Evolutionary conservation across 179 eudicot genomes (phyloP).

Genomic region (Camellia oleifera): DNA sequence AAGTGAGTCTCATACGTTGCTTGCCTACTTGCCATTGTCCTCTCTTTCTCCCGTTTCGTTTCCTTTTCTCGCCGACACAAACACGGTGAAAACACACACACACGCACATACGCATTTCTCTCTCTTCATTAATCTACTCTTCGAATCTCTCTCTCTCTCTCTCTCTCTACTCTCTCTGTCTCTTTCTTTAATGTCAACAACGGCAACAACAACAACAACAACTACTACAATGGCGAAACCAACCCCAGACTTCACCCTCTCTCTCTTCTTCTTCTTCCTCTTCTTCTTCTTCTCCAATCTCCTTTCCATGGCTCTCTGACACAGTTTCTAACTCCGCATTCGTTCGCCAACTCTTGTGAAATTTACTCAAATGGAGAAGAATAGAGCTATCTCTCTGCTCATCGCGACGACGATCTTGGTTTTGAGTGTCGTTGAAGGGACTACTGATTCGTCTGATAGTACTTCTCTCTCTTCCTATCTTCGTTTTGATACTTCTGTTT

Average conservation of each 20-base stretch:
- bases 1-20: conserved; percentile 20
- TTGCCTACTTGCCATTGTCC: conserved; percentile 5
- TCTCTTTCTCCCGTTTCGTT: neutral
- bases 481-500: conserved; percentile 2
- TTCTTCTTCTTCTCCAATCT: neutral
- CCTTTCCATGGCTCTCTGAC: neutral
- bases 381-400: conserved; percentile 9
- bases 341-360: neutral
- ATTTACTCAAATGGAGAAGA: conserved; percentile 15
- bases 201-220: neutral
- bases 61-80: conserved; percentile 28
- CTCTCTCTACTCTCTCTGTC: neutral
- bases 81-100: conserved; percentile 7
- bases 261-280: neutral
- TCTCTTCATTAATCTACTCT: conserved; percentile 26
- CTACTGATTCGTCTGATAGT: conserved; percentile 60
- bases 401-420: conserved; percentile 21
- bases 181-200: conserved; percentile 20
- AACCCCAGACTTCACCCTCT: neutral
- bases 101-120: conserved; percentile 9
- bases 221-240: conserved; percentile 32
- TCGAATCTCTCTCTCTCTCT: no score
- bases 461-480: neutral
- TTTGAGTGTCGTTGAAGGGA: conserved; percentile 23
- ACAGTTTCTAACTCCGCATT: neutral